Evolutionary conservation across 129 eudicot species (phyloP), one percentile per base, ranked within the genome.

Genomic region (Solidago caesia): DNA sequence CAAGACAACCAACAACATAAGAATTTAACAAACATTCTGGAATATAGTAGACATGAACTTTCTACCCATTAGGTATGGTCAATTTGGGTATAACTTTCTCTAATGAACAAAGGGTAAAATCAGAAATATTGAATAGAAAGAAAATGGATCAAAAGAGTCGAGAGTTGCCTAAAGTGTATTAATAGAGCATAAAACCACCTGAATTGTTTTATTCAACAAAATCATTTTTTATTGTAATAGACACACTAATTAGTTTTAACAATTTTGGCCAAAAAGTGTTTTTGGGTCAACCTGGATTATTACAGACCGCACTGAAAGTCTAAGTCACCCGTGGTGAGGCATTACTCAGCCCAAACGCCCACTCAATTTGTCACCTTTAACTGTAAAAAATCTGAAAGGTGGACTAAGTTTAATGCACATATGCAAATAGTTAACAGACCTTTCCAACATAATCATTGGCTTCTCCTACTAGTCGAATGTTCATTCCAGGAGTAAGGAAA

Each of bases 361-460:
- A 12, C 16, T n/a, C 51, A 41, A n/a, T 71, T 55, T 71, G 33
- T 15, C 39, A 15, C 64, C 57, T 41, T 51, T 39, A 53, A 70
- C 64, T 52, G 29, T 12, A 70, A 52, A 70, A 8, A 70, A 52
- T 70, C 9, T 21, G 14, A n/a, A 42, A 16, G 8, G 7, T 71
- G 14, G 67, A 72, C 56, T 43, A 43, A 71, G 41, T 44, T 15
- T 48, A 47, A 27, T 29, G 78, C 70, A 51, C 33, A 15, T 16
- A 67, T 44, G 71, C 46, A 41, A 67, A 72, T 42, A 58, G 75
- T 41, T 49, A 70, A 80, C 85, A 75, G 64, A 95, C 99, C 96
- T 95, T 95, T 73, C 99, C 99, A 60, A 95, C 97, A 68, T 95
- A 95, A 82, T 95, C 99, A 71, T 95, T 95, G 58, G 99, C 97